Base-by-base conservation (phyloP, 1,284 basidiomycete genomes). In the Malassezia nana region DNA sequence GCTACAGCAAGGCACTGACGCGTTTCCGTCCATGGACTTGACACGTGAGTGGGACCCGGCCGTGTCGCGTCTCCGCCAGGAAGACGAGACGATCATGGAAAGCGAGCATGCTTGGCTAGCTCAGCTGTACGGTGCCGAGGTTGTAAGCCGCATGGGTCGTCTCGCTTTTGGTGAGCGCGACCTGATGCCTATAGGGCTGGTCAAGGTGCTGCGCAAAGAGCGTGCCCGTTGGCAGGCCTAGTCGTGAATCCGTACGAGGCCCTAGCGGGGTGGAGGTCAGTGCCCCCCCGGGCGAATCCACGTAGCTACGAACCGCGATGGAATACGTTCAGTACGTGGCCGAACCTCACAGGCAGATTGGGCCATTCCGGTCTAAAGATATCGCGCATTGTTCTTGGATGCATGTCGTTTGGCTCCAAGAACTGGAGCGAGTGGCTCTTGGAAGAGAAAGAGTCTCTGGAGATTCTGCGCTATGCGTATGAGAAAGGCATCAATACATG, bases 401-500 rank as follows among this genome's bases (percentile, higher is more conserved):
- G 75, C 51, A 79, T 80, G 78, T 67, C 70, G 28, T 80, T 79
- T 60, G 81, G 79, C 4, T 62, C 60, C 29, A 47, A 67, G 3
- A 60, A 75, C 58, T 79, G 78, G 76, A 33, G 40, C 1, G 58
- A 58, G 4, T 83, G 81, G 83, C 78, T 82, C 5, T 74, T 83
- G 15, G 76, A 75, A 2, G 81, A 82, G 32, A 80, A 83, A 55
- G 79, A 79, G 6, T 74, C 54, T 7, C 35, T 50, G 10, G 16
- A 22, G 15, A 30, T 50, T 26, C 31, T 50, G 3, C 30, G 45
- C 8, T 26, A 56, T n/a, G 54, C 54, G 24, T 62, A 57, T 31
- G 32, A 70, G 53, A 33, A 57, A 41, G 83, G 84, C 9, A 82
- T 84, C 59, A 80, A 84, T 67, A 80, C 83, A 78, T 85, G 83